Percentiles rank a stretch among this genome's conserved stretches.
Conservation (phyloP, 805 yeast species). For the Kuraishia borneana region DNA sequence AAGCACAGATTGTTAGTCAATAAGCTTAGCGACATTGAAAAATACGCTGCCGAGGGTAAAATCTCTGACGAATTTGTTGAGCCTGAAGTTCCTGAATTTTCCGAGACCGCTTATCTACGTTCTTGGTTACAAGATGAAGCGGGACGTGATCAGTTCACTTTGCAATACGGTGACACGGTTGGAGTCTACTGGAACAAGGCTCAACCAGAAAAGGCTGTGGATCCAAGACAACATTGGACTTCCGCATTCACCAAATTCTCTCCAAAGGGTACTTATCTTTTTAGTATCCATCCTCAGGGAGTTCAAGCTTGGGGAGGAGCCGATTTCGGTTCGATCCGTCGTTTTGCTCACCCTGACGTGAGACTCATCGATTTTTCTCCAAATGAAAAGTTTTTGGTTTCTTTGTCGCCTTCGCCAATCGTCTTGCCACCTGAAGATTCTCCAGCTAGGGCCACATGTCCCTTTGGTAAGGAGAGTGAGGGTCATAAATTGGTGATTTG, state of each 20-base stretch:
- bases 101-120: slow-evolving; percentile 69
- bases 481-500: slow-evolving; percentile 93
- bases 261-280: slow-evolving; percentile 82
- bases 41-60: slow-evolving; percentile 55
- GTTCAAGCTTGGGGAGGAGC: slow-evolving; percentile 94
- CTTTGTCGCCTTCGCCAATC: slow-evolving; percentile 83
- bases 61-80: slow-evolving; percentile 52
- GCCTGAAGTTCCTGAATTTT: slow-evolving; percentile 64
- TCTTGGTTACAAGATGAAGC: slow-evolving; percentile 85
- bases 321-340: slow-evolving; percentile 57
- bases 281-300: slow-evolving; percentile 90
- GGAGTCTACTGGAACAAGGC: slow-evolving; percentile 80
- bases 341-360: slow-evolving; percentile 83
- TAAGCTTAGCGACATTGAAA: slow-evolving; percentile 73
- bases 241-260: slow-evolving; percentile 82
- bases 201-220: slow-evolving; percentile 66
- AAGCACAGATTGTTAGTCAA: slow-evolving; percentile 85
- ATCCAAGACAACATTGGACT: slow-evolving; percentile 79
- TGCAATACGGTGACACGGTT: slow-evolving; percentile 71
- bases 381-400: slow-evolving; percentile 78
- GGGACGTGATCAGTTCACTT: slow-evolving; percentile 83
- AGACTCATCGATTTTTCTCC: slow-evolving; percentile 89
- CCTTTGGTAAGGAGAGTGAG: slow-evolving; percentile 77
- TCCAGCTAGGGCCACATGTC: slow-evolving; percentile 58
- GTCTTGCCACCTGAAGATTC: slow-evolving; percentile 52